These are phyloP conservation scores for Pseudocercospora fijiensis DNA, from an alignment of 2,329 filamentous ascomycete species.

Conservation along the genomic window DNA sequence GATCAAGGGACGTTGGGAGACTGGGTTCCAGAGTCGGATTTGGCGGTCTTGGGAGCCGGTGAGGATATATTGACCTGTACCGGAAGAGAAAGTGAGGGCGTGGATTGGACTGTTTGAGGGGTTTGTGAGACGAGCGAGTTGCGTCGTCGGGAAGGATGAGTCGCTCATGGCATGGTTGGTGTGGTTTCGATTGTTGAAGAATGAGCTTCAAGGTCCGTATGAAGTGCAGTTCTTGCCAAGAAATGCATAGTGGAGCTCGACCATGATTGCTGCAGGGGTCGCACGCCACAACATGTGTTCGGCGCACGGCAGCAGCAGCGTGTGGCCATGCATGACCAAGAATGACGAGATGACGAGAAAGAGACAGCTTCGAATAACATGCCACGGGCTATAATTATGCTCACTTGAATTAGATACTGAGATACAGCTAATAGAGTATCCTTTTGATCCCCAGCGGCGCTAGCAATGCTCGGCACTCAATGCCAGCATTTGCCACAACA, in stretches of 20 bases:
- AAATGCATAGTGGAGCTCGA: neutral
- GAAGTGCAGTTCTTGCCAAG: conserved; percentile 10
- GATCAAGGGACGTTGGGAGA: conserved; percentile 56
- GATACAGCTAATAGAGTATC: conserved; percentile 16
- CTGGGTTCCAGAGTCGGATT: conserved; percentile 81
- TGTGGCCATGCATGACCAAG: neutral
- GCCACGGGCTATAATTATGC: conserved; percentile 6
- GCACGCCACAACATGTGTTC: neutral
- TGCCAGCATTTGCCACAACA: conserved; percentile 21
- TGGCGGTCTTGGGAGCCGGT: conserved; percentile 82
- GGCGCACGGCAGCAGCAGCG: neutral
- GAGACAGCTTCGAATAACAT: neutral
- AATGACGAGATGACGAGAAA: neutral
- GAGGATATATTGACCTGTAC: conserved; percentile 60
- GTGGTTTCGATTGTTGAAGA: conserved; percentile 8
- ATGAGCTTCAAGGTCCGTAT: neutral
- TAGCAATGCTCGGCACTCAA: conserved; percentile 25
- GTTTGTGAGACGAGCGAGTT: conserved; percentile 33
- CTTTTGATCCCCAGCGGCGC: conserved; percentile 14
- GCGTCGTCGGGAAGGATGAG: conserved; percentile 30
- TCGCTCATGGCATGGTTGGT: conserved; percentile 17
- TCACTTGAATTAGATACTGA: conserved; percentile 20
- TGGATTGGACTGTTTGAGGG: conserved; percentile 44
- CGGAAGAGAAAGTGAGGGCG: conserved; percentile 52
- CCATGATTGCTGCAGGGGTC: neutral